A percentile compares a stretch with the other conserved stretches of the same genome.
These are phyloP conservation scores for Tetradesmus lagerheimii DNA, from an alignment of 139 green algal genomes.

Conservation along the genomic window DNA sequence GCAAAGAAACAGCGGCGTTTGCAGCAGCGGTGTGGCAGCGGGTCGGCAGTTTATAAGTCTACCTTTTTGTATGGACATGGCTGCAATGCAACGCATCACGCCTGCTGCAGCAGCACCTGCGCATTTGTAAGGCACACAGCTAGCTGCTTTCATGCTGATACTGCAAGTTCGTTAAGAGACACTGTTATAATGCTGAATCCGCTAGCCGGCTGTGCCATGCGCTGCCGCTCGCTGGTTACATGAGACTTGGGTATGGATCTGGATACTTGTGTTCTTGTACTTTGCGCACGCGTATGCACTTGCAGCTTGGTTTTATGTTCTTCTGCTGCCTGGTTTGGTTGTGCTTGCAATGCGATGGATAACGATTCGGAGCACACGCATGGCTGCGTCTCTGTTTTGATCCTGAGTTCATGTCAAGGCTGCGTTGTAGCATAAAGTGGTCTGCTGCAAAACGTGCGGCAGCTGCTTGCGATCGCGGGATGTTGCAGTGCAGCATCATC, in stretches of 20 bases:
- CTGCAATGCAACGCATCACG: slow-evolving; percentile 31
- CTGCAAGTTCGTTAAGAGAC: background rate
- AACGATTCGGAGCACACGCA: background rate
- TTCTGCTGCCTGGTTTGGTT: background rate
- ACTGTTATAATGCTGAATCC: background rate
- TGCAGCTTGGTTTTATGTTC: background rate
- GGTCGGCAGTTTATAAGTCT: background rate
- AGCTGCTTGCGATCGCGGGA: background rate
- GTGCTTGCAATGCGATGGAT: background rate
- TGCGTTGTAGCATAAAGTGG: background rate
- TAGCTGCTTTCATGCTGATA: background rate
- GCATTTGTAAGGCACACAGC: background rate
- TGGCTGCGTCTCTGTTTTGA: too few species aligned
- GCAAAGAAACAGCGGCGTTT: background rate
- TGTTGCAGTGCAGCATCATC: background rate
- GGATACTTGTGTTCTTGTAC: background rate
- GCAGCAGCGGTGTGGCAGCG: slow-evolving; percentile 16
- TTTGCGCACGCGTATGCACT: background rate
- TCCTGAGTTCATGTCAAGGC: too few species aligned
- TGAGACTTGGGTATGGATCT: background rate
- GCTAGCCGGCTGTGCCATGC: background rate
- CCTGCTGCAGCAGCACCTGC: background rate
- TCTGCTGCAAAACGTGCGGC: background rate
- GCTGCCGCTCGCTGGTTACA: background rate
- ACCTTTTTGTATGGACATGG: background rate